These are phyloP conservation scores for Wakefieldia striispora DNA, from an alignment of 768 basidiomycete genomes.

Conservation along the genomic window DNA sequence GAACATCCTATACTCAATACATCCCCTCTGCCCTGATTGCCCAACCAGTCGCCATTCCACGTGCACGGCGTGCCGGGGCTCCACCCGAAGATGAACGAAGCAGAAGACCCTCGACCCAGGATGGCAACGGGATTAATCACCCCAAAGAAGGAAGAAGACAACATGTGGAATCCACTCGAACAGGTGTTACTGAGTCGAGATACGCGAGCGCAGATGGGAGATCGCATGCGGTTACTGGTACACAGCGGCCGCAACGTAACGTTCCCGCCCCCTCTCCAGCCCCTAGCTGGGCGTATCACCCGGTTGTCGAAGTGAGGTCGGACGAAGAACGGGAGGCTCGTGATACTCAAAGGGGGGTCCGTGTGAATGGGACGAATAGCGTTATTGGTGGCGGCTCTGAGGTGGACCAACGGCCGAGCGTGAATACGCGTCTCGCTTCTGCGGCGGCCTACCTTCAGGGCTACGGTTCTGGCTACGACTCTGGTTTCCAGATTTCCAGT, in stretches of 20 bases:
- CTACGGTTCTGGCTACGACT: constrained; percentile 35
- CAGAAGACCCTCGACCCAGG: constrained; percentile 12
- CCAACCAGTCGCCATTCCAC: constrained; percentile 19
- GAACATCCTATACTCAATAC: constrained; percentile 15
- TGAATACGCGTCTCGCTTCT: constrained; percentile 29
- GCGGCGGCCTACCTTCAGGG: constrained; percentile 37
- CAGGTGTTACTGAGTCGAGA: constrained; percentile 5
- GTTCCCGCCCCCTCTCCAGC: constrained; percentile 24
- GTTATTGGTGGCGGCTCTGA: not conserved
- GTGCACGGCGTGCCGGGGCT: constrained; percentile 21
- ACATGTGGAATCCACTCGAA: constrained; percentile 11
- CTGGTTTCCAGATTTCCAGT: constrained; percentile 24
- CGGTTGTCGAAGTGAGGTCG: constrained; percentile 30
- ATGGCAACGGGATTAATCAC: constrained; percentile 11
- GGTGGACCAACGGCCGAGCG: not conserved
- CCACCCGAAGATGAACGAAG: constrained; percentile 24
- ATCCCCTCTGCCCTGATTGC: constrained; percentile 10
- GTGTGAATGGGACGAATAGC: constrained; percentile 10
- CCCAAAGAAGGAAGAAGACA: constrained; percentile 15
- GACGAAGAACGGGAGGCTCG: constrained; percentile 28
- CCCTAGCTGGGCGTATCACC: constrained; percentile 31
- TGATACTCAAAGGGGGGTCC: constrained; percentile 4
- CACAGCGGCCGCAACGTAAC: constrained; percentile 31
- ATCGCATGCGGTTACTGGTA: constrained; percentile 33
- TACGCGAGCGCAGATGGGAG: constrained; percentile 15